Base-by-base conservation (phyloP, 2,329 filamentous ascomycete genomes). In the Ophiostoma tasmaniense region DNA sequence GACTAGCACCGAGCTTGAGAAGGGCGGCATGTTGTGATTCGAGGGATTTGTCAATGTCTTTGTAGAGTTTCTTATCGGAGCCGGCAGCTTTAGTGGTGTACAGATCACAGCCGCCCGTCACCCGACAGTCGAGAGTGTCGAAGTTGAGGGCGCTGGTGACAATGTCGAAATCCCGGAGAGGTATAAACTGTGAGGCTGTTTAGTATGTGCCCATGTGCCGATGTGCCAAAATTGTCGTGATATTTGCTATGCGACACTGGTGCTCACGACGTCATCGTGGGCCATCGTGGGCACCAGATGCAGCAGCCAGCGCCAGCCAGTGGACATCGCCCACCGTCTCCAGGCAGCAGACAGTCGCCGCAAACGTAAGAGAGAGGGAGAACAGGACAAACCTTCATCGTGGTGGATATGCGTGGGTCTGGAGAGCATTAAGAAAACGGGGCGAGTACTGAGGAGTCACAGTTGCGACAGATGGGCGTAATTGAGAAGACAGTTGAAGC, bases 81-180 rank as follows among this genome's bases (percentile, higher is more conserved):
- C 93, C 93, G 68, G 94, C 93, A 37, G 95, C 93, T 80, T 99
- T 99, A 33, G 93, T 97, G 11, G 94, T 98, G 83, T 97, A 99
- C 22, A 98, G 85, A 79, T 99, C 95, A 83, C 94, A 98, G 73
- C 92, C 91, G 74, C 95, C 95, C 35, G 93, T 90, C 71, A 99
- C 90, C 74, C 94, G 91, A 77, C 92, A 93, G 77, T 98, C 94
- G 67, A 91, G 88, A 0, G 94, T 97, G 75, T 95, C 92, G 83
- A 98, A 98, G 78, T 97, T 98, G 77, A 99, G 88, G 72, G 94
- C 91, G 80, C 90, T 90, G 71, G 93, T 94, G 73, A 98, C 91
- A 78, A 90, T 88, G 79, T 98, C 93, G 77, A 98, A 93, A 74
- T 96, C 91, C 79, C 89, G 89, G 72, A 97, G 86, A 71, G 94